Conservation (phyloP, 2,329 filamentous ascomycete species). For the Aspergillus sp. region DNA sequence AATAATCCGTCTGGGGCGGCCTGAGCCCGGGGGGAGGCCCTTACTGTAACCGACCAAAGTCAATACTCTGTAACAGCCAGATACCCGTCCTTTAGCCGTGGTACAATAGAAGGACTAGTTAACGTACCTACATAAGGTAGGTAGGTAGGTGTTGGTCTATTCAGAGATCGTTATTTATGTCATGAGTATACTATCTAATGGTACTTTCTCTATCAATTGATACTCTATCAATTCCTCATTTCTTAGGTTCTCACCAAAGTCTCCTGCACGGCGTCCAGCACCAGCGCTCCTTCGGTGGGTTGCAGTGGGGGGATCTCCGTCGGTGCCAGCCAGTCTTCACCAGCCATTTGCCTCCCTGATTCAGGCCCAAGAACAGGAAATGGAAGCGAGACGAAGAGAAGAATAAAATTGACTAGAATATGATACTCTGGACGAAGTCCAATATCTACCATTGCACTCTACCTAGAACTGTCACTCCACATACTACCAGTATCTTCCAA, state of each 20-base stretch:
- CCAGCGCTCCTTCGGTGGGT: conserved; percentile 18
- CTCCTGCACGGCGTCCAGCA: conserved; percentile 17
- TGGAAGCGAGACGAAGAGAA: conserved; percentile 5
- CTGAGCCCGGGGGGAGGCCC: conserved; percentile 17
- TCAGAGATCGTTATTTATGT: conserved; percentile 3
- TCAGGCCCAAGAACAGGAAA: conserved; percentile 21
- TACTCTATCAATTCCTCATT: no score
- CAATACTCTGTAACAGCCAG: conserved; percentile 10
- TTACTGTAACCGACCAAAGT: conserved; percentile 20
- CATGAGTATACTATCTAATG: no score
- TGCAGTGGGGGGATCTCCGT: conserved; percentile 25
- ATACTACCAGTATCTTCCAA: no score
- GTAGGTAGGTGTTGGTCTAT: no score
- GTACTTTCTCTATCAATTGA: no score
- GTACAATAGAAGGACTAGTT: no score
- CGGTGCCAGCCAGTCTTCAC: conserved; percentile 19
- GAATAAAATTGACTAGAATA: no score
- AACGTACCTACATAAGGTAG: no score
- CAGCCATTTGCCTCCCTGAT: conserved; percentile 20
- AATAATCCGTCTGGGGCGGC: conserved; percentile 15
- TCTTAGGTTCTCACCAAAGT: background rate
- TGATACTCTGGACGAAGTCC: no score
- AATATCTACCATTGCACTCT: no score
- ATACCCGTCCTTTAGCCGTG: background rate
- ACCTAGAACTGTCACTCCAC: no score